phyloP scores from a whole-genome alignment of 768 basidiomycete genomes.

The Mrakia gelida region DNA sequence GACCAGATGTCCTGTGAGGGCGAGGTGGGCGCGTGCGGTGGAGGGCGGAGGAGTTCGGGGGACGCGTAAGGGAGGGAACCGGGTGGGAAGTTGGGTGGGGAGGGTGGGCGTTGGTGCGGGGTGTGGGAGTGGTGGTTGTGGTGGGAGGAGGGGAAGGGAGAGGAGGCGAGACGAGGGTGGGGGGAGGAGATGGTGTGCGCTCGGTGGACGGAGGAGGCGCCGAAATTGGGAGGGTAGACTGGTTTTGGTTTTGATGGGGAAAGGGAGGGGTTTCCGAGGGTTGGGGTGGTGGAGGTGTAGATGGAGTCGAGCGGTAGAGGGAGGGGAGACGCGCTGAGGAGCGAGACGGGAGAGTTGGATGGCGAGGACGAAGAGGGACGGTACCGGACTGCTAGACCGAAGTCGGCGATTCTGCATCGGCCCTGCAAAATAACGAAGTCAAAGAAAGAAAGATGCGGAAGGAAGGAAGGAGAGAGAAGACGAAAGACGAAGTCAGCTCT shows the following conservation, averaged over 20 bases:
- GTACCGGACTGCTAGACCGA: constrained; percentile 22
- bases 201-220: background rate
- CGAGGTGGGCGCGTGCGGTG: constrained; percentile 33
- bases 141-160: constrained; percentile 19
- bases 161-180: constrained; percentile 24
- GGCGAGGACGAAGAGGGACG: background rate
- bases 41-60: constrained; percentile 73
- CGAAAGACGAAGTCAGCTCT: background rate
- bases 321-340: background rate
- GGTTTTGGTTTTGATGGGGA: background rate
- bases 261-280: background rate
- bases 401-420: constrained; percentile 26
- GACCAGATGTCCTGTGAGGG: constrained; percentile 87
- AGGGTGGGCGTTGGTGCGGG: background rate
- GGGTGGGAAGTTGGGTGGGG: constrained; percentile 53
- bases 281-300: background rate
- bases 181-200: constrained; percentile 10
- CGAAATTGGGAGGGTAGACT: background rate
- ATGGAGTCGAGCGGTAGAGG: background rate
- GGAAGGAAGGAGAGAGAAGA: too few species aligned
- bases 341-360: background rate
- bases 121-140: background rate
- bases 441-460: background rate
- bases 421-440: constrained; percentile 1
- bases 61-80: constrained; percentile 89